Base-by-base conservation (phyloP, 495 filamentous ascomycete species). In the Penicillium turbatum region DNA sequence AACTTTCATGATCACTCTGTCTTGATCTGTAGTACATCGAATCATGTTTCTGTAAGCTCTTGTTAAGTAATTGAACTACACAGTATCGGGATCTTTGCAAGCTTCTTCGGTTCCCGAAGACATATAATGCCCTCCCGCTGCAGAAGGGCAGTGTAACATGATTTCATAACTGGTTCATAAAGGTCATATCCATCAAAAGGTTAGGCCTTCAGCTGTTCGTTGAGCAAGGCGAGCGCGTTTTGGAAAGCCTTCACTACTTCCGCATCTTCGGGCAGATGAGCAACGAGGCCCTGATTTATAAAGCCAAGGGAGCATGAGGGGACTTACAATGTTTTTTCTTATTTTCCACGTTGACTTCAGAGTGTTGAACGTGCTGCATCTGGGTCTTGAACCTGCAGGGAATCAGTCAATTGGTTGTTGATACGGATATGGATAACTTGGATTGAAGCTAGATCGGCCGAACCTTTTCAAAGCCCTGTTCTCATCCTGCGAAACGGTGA, bases 161-260 rank as follows among this genome's bases (percentile, higher is more conserved):
- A 19, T 13, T 15, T 49, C 34, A 38, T 40, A 43, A 16, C 34
- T 32, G 21, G 21, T 29, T 39, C 49, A 43, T 51, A 36, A 43
- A 15, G 1, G 2, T 42, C 30, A 17, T 43, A 17, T 35, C 13
- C 10, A 10, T 21, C 19, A n/a, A 11, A 1, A 5, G 17, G 17
- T 53, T 47, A 71, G 51, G 37, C 36, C 43, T 58, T 68, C 17
- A 70, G 32, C 30, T 69, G 66, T 19, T 67, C 65, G 44, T 77
- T 75, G 29, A 92, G 72, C 21, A 92, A 77, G 6, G 84, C 81
- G 21, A 92, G 70, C 42, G 89, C 89, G 65, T 78, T 89, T 63
- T 92, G 81, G 62, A 93, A 93, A 27, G 89, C 89, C 58, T 82
- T 79, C 9, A 93, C 87, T 36, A 93, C 89, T 59, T 88, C 80